These are phyloP conservation scores for Corymbia maculata DNA, from an alignment of 345 rosid genomes.

Conservation along the genomic window DNA sequence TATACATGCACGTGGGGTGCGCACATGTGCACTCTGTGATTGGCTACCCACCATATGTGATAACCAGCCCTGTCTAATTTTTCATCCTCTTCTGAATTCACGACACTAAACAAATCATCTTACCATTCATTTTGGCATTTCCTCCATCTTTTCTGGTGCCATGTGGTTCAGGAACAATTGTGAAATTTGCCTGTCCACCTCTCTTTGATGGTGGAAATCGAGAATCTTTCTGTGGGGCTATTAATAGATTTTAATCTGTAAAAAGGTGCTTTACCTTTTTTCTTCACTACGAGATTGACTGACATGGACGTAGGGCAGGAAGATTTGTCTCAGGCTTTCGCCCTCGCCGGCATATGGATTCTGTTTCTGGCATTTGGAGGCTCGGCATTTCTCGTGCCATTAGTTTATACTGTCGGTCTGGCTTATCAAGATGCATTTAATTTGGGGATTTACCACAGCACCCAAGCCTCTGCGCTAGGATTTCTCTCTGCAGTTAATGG, in stretches of 20 bases:
- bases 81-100: background rate
- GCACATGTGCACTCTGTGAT: background rate
- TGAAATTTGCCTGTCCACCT: background rate
- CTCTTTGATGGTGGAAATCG: background rate
- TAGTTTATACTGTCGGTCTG: slow-evolving; percentile 42
- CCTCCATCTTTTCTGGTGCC: background rate
- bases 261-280: background rate
- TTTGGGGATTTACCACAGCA: slow-evolving; percentile 22
- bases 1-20: background rate
- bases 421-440: slow-evolving; percentile 48
- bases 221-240: background rate
- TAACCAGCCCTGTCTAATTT: background rate
- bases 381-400: slow-evolving; percentile 46
- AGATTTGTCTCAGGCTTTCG: slow-evolving; percentile 79
- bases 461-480: slow-evolving; percentile 33
- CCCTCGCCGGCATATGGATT: slow-evolving; percentile 83
- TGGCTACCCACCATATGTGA: background rate
- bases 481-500: slow-evolving; percentile 44
- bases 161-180: background rate
- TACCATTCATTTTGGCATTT: background rate
- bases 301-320: slow-evolving; percentile 94
- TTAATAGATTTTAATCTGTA: background rate
- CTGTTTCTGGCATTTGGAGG: slow-evolving; percentile 66
- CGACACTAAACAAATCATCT: background rate
- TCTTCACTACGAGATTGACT: slow-evolving; percentile 46